Conservation (phyloP, 495 filamentous ascomycete genomes). For the Hyaloscypha bicolor region DNA sequence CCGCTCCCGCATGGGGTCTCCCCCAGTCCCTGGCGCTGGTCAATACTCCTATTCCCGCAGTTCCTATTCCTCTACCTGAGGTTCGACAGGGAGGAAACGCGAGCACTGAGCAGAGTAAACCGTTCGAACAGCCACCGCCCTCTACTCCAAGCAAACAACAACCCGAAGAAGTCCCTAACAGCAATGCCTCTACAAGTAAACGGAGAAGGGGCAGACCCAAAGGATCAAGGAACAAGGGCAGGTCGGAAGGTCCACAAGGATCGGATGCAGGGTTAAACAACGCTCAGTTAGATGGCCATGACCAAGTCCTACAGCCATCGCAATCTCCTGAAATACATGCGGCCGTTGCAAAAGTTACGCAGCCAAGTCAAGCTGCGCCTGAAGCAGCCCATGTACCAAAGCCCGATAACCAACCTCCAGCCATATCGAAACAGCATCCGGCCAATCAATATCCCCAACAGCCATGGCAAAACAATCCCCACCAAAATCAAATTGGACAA, state of each 20-base stretch:
- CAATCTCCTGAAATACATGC: slow-evolving; percentile 17
- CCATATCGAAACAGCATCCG: slow-evolving; percentile 15
- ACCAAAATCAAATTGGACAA: slow-evolving; percentile 1
- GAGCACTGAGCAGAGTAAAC: slow-evolving; percentile 21
- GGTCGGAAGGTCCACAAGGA: slow-evolving; percentile 17
- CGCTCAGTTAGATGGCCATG: slow-evolving; percentile 2
- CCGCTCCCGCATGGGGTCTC: slow-evolving; percentile 32
- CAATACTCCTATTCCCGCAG: slow-evolving; percentile 20
- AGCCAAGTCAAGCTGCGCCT: slow-evolving; percentile 10
- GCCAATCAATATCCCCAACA: slow-evolving; percentile 19
- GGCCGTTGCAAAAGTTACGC: neutral
- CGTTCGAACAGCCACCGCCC: slow-evolving; percentile 12
- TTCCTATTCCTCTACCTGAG: slow-evolving; percentile 21
- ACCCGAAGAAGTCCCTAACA: slow-evolving; percentile 9
- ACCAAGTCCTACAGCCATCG: slow-evolving; percentile 10
- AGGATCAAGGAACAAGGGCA: slow-evolving; percentile 33
- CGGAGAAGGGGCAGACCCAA: slow-evolving; percentile 33
- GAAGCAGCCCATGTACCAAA: neutral
- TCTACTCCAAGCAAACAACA: slow-evolving; percentile 16
- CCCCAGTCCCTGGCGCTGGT: slow-evolving; percentile 27
- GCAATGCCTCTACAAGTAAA: slow-evolving; percentile 24
- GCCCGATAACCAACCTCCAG: slow-evolving; percentile 15
- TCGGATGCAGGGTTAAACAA: slow-evolving; percentile 6
- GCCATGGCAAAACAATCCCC: slow-evolving; percentile 24
- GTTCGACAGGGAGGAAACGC: slow-evolving; percentile 1